These are phyloP conservation scores for Rubroboletus pulcherrimus DNA, from an alignment of 768 basidiomycete species.

Conservation along the genomic window DNA sequence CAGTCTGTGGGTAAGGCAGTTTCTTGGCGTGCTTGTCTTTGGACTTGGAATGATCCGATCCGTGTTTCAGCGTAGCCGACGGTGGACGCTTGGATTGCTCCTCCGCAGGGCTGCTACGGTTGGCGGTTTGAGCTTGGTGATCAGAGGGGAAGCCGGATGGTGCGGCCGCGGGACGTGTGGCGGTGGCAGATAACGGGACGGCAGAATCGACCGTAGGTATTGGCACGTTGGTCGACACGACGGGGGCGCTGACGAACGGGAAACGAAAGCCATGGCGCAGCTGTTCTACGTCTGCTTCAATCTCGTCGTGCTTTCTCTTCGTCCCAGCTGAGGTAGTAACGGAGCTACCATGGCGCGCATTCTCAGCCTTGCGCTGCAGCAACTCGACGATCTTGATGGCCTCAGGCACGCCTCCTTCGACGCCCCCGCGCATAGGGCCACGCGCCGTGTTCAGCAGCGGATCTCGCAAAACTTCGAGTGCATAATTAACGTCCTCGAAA, in stretches of 20 bases:
- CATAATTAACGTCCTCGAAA: slow-evolving; percentile 42
- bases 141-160: neutral
- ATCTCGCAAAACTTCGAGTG: slow-evolving; percentile 42
- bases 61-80: slow-evolving; percentile 9
- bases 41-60: slow-evolving; percentile 23
- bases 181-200: neutral
- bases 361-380: slow-evolving; percentile 40
- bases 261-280: slow-evolving; percentile 36
- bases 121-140: neutral
- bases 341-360: slow-evolving; percentile 17
- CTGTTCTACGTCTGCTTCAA: slow-evolving; percentile 33
- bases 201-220: neutral
- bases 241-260: slow-evolving; percentile 40
- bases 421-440: slow-evolving; percentile 31
- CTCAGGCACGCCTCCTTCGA: slow-evolving; percentile 34
- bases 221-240: slow-evolving; percentile 16
- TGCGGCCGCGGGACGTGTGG: neutral
- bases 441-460: slow-evolving; percentile 31
- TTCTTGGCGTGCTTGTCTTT: slow-evolving; percentile 45
- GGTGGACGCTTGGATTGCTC: slow-evolving; percentile 15
- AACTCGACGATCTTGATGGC: slow-evolving; percentile 39
- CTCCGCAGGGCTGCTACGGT: slow-evolving; percentile 4
- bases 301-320: slow-evolving; percentile 44
- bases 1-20: slow-evolving; percentile 38
- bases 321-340: slow-evolving; percentile 25